Evolutionary conservation across 108 stramenopile species (phyloP).

Genomic region (Nitzschia sp.): DNA sequence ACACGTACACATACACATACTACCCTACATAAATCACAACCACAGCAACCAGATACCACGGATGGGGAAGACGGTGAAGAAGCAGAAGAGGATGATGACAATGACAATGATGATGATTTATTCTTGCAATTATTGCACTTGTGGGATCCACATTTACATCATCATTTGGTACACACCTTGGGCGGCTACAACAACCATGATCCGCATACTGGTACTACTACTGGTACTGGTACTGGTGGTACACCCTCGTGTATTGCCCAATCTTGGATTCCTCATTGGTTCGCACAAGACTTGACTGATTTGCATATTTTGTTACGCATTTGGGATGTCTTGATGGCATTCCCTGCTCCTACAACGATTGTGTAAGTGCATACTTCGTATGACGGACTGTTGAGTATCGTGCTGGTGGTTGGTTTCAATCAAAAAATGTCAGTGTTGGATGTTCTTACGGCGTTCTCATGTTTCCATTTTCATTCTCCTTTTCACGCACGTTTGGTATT

Average conservation of each 20-base stretch:
- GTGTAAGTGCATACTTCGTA: too few species aligned
- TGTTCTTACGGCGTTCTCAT: not conserved
- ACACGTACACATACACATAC: too few species aligned
- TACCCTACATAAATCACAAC: too few species aligned
- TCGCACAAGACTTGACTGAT: not conserved
- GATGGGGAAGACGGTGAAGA: too few species aligned
- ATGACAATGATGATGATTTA: not conserved
- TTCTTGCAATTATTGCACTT: not conserved
- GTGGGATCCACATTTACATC: not conserved
- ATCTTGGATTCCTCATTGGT: conserved; percentile 2
- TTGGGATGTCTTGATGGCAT: not conserved
- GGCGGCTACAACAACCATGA: too few species aligned
- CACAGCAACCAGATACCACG: not conserved
- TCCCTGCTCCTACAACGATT: not conserved
- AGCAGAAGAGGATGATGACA: too few species aligned
- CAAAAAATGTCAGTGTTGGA: too few species aligned
- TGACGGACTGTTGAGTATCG: too few species aligned
- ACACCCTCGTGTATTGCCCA: conserved; percentile 1
- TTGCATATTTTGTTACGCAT: not conserved
- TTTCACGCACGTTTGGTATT: too few species aligned
- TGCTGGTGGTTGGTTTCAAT: too few species aligned
- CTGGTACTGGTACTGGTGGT: not conserved
- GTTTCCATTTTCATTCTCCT: not conserved
- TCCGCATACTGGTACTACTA: too few species aligned
- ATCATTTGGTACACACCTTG: not conserved